These are phyloP conservation scores for Diaporthe sp. DNA, from an alignment of 2,329 filamentous ascomycete genomes.

Conservation along the genomic window DNA sequence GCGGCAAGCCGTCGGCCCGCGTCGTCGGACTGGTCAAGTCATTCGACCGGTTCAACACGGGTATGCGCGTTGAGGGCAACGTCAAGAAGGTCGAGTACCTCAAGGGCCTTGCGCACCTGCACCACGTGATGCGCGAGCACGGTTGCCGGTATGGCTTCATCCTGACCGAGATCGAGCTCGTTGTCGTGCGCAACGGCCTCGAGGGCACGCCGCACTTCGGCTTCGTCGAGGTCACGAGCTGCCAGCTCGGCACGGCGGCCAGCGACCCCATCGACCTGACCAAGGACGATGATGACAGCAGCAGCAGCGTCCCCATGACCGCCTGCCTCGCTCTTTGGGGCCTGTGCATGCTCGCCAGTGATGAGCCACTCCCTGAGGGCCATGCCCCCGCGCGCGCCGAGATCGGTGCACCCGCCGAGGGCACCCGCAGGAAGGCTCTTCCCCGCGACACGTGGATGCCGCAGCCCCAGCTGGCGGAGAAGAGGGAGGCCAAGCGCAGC, in stretches of 20 bases:
- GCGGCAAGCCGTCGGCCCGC: constrained; percentile 61
- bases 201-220: constrained; percentile 85
- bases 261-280: constrained; percentile 44
- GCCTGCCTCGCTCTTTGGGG: constrained; percentile 84
- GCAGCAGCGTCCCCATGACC: constrained; percentile 66
- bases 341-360: constrained; percentile 67
- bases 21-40: constrained; percentile 82
- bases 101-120: constrained; percentile 85
- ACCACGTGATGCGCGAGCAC: constrained; percentile 94
- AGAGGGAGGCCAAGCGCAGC: constrained; percentile 80
- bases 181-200: constrained; percentile 86
- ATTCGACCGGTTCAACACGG: constrained; percentile 95
- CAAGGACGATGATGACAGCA: constrained; percentile 47
- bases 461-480: constrained; percentile 79
- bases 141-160: constrained; percentile 96
- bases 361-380: constrained; percentile 53
- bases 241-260: constrained; percentile 64
- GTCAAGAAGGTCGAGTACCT: constrained; percentile 92
- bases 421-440: constrained; percentile 78
- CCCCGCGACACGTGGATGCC: constrained; percentile 84
- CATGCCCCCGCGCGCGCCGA: constrained; percentile 77
- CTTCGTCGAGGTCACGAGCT: constrained; percentile 81
- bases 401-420: constrained; percentile 81
- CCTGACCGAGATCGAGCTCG: constrained; percentile 94
- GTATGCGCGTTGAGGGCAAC: constrained; percentile 89